Base-by-base conservation (phyloP, 306 rosid species). In the Oemleria cerasiformis region DNA sequence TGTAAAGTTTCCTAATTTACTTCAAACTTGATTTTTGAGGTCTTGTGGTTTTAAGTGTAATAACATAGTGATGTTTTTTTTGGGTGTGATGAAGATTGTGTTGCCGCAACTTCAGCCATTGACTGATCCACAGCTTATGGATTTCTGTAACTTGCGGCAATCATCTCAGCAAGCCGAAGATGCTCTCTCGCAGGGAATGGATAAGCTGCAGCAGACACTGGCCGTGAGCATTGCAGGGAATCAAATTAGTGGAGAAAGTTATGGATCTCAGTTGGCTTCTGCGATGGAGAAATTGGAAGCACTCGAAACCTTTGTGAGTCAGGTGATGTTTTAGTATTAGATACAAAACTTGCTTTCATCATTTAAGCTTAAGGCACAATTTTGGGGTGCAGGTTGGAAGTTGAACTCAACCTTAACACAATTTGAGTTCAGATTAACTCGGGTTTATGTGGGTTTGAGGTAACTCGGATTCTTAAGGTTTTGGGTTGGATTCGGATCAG, bases 81-180 rank as follows among this genome's bases (percentile, higher is more conserved):
- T 13, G 53, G 36, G 36, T 30, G 3, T 30, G 36, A 30, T 30
- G 36, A 88, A 92, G 98, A 76, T 90, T 9, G 83, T 90, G 6
- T 40, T 73, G 77, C 86, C 91, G 12, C 88, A 80, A 53, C 84
- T 90, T 25, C 88, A 87, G 77, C 90, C 86, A 15, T 76, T 92
- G 81, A 79, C 59, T 16, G 98, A 92, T 1, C 73, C 36, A 44
- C 98, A 92, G 76, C 48, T 38, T 23, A 43, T 15, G 42, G 49
- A 86, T 30, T 72, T 88, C 10, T 55, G 17, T 25, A 88, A 68
- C 23, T 84, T 92, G 44, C 67, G 75, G 21, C 82, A 70, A 54
- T 92, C 96, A 1, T 92, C 91, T 72, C 96, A 85, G 81, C 96
- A 92, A 85, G 92, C 98, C 0, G 96, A 92, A 75, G 94, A 92